Base-by-base conservation (phyloP, 1,139 yeast genomes). In the Arxiozyma slooffiae region DNA sequence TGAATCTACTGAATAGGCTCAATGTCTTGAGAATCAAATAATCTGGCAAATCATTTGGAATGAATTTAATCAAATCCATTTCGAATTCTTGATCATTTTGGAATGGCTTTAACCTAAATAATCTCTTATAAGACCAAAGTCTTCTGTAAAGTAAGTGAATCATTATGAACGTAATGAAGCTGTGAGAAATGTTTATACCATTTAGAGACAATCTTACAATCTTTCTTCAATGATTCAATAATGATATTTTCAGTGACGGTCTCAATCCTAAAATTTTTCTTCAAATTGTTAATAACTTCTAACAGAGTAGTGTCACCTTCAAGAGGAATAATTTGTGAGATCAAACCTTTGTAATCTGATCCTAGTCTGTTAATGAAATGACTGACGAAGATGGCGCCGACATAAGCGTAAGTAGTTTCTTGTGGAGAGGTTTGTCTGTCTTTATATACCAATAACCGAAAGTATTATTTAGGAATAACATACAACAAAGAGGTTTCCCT, bases 361-460 rank as follows among this genome's bases (percentile, higher is more conserved):
- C 98, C 98, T 63, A 92, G 77, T 64, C 98, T 79, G 73, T 92
- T 92, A 68, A 92, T 78, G 71, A 92, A 92, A 69, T 92, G 97
- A 47, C 95, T 84, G 48, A 88, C 95, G 64, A 92, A 92, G 54
- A 89, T 86, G 50, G 87, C 86, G 59, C 92, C 96, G 64, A 89
- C 85, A 69, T 92, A 97, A 44, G 97, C 95, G 67, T 92, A 92
- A 55, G 90, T 83, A 48, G 92, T 80, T 71, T 92, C 97, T 71
- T 92, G 98, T 61, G 94, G 80, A 1, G 97, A 89, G 68, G 90
- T 78, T 58, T 82, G 82, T 51, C 94, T 86, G 52, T 75, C 70
- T 56, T 85, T 82, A 66, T n/a, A n/a, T 90, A 90, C 54, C 82
- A 76, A 50, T 78, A 75, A 60, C 83, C 85, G 75, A 90, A 90